Base-by-base conservation (phyloP, 257 asterid species). In the Solanum gandarillasii region DNA sequence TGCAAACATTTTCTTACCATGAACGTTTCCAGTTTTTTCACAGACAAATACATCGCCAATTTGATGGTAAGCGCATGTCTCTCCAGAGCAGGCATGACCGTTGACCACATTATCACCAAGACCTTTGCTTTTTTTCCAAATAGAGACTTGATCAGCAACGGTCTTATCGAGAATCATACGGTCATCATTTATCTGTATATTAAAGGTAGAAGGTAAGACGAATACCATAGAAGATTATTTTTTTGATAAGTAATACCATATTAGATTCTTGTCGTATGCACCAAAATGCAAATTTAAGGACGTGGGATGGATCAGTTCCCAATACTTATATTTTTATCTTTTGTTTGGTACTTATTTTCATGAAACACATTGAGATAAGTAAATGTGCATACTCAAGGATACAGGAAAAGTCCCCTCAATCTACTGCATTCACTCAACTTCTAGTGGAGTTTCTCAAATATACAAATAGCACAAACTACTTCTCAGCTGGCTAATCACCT, bases 21-120 rank as follows among this genome's bases (percentile, higher is more conserved):
- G 99, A 86, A 97, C 95, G 88, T 93, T 94, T 79, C 99, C 99
- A 60, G 98, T 97, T 88, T 94, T 96, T 89, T 97, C 99, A 91
- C 99, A 97, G 46, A 96, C 95, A 90, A 94, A 96, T 68, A 93
- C 99, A 92, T 96, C 98, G 23, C 98, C 98, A 25, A 97, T 95
- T 79, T 93, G 95, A 91, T 92, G 92, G 91, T 96, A 96, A 65
- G 93, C 90, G 93, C 99, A 97, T 9, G 83, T 94, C 91, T 91
- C 98, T 38, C 99, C 99, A 60, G 98, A 95, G 84, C 99, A 97
- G 12, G 93, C 92, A 88, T 97, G 99, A 91, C 93, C 93, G 29
- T 81, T 71, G 74, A 93, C 96, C 88, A 89, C 91, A 52, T 94
- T 89, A 87, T 96, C 99, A 91, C 91, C 89, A 43, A 97, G 94